Evolutionary conservation across 2,329 filamentous ascomycete species (phyloP).

Genomic region (Verticillium dahliae): DNA sequence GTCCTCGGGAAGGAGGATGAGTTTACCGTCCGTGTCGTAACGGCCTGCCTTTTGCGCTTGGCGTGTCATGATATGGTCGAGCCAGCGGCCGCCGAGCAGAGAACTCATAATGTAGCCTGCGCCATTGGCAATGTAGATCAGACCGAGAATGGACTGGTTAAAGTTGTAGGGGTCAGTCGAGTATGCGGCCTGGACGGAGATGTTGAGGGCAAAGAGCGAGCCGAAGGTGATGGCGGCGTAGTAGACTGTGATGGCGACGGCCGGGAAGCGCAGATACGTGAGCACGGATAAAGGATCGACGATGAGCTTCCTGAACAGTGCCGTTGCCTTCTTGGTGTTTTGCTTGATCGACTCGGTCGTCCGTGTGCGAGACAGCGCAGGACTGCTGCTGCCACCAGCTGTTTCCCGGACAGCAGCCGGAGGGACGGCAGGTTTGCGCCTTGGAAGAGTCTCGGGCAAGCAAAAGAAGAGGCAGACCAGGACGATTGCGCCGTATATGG

Average conservation of each 20-base stretch:
- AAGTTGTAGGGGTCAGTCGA: constrained; percentile 61
- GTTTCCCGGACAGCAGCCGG: constrained; percentile 5
- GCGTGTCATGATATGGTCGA: constrained; percentile 73
- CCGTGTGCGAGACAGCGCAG: constrained; percentile 41
- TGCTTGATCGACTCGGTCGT: constrained; percentile 56
- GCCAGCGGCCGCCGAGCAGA: constrained; percentile 67
- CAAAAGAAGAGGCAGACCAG: constrained; percentile 51
- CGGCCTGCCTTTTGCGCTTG: constrained; percentile 65
- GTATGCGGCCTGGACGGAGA: constrained; percentile 68
- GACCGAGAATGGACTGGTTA: constrained; percentile 60
- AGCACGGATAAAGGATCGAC: constrained; percentile 69
- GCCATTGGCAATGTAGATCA: constrained; percentile 71
- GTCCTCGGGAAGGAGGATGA: constrained; percentile 70
- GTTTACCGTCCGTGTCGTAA: constrained; percentile 58
- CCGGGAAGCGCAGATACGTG: constrained; percentile 65
- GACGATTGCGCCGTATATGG: constrained; percentile 59
- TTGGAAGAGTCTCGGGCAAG: constrained; percentile 59
- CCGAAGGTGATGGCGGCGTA: constrained; percentile 72
- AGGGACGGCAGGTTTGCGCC: constrained; percentile 15
- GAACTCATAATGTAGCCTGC: constrained; percentile 66
- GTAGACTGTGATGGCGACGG: constrained; percentile 67
- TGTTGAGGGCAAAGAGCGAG: constrained; percentile 69
- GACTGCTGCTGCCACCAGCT: constrained; percentile 1
- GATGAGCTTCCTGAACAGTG: constrained; percentile 52
- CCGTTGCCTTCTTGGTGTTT: constrained; percentile 46